Base-by-base conservation (phyloP, 2,329 filamentous ascomycete species). In the Dactylella cylindrospora region DNA sequence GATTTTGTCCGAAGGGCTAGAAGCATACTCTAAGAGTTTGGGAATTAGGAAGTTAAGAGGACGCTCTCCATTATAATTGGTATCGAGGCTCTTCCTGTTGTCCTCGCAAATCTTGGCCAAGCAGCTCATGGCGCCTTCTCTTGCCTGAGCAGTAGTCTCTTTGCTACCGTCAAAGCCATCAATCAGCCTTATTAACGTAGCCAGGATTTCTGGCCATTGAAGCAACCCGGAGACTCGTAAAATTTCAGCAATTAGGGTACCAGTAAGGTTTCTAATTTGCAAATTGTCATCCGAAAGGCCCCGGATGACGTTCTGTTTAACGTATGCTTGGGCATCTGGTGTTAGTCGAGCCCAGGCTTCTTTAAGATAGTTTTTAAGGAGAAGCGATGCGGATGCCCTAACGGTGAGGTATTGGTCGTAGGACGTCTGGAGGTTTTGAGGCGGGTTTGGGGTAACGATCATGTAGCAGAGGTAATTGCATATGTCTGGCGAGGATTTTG, bases 51-150 rank as follows among this genome's bases (percentile, higher is more conserved):
- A 85, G 71, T 86, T 86, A 61, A 97, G 81, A 1, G 93, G 93
- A 53, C 90, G 81, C 73, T 96, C 85, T 62, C 90, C 89, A 70
- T 90, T 84, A 72, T 95, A 88, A 66, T 95, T 88, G 68, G 85
- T 84, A 74, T 95, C 89, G 49, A 98, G 77, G 59, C 88, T 79
- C 71, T 86, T 89, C 70, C 83, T 84, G 75, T 95, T 96, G 75
- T 98, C 93, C 74, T 98, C 93, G 74, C 93, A 98, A 64, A 98
- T 90, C 77, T 97, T 97, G 72, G 86, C 78, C 73, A 98, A 78
- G 40, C 93, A 90, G 41, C 87, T 83, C 86, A 97, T 95, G 68
- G 89, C 90, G 64, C 90, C 90, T 72, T 98, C 91, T 71, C 96
- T 90, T 9, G 85, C 84, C 70, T 88, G 81, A 35, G 80, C 76